Evolutionary conservation across 192 early-diverging fungal genomes (phyloP).

Genomic region (Coemansia sp.): DNA sequence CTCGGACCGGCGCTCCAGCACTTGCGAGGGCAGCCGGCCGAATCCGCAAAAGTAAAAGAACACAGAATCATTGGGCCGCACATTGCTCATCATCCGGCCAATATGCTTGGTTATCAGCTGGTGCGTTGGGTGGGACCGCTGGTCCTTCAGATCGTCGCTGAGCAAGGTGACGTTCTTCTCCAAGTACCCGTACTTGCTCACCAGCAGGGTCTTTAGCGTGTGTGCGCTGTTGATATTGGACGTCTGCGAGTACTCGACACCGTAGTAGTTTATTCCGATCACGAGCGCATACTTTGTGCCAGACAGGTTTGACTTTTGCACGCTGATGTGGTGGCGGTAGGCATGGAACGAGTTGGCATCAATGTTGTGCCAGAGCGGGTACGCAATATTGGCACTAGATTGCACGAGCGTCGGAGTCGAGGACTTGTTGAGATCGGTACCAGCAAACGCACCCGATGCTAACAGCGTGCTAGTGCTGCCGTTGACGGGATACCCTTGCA

Average conservation of each 20-base stretch:
- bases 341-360: constrained; percentile 25
- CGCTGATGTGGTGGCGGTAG: constrained; percentile 39
- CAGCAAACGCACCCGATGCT: background rate
- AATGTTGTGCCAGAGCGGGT: constrained; percentile 32
- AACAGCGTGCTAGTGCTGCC: constrained; percentile 8
- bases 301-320: constrained; percentile 28
- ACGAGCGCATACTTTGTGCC: constrained; percentile 55
- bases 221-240: constrained; percentile 56
- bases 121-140: constrained; percentile 47
- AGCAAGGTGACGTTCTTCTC: constrained; percentile 61
- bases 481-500: background rate
- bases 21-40: constrained; percentile 53
- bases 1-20: constrained; percentile 23
- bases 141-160: constrained; percentile 66
- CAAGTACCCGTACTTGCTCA: constrained; percentile 56
- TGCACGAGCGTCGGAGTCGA: constrained; percentile 12
- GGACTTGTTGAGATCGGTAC: background rate
- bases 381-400: constrained; percentile 7
- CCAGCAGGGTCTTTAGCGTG: constrained; percentile 61
- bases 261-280: constrained; percentile 61
- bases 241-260: constrained; percentile 50
- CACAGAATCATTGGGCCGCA: constrained; percentile 69
- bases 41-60: constrained; percentile 81
- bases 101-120: constrained; percentile 63
- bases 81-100: constrained; percentile 65